A percentile compares a stretch with the other conserved stretches of the same genome.
Conservation (phyloP, 768 basidiomycete genomes). For the Podaxis sp. region DNA sequence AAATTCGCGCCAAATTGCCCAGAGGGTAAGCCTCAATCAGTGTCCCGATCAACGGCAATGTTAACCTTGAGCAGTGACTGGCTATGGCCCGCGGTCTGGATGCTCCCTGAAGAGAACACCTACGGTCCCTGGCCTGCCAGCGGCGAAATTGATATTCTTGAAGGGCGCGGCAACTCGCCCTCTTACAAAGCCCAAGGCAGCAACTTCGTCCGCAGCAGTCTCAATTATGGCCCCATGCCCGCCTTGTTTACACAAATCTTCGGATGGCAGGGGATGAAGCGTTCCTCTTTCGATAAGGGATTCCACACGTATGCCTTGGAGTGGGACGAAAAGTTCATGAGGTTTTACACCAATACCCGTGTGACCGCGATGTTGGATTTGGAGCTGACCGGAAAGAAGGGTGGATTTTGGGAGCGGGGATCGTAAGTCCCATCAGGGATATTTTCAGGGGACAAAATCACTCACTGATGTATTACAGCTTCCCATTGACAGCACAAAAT, state of each 20-base stretch:
- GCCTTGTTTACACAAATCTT: constrained; percentile 49
- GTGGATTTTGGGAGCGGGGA: constrained; percentile 64
- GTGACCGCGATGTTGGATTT: constrained; percentile 64
- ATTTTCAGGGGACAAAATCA: background rate
- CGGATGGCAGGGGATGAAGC: constrained; percentile 62
- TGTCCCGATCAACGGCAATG: constrained; percentile 19
- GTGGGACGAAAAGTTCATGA: constrained; percentile 72
- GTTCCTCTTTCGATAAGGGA: constrained; percentile 31
- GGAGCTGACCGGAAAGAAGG: constrained; percentile 34
- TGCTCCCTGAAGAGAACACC: constrained; percentile 62
- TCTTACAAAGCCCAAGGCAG: constrained; percentile 55
- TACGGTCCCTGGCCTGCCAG: constrained; percentile 67
- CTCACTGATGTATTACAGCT: constrained; percentile 34
- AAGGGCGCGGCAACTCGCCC: constrained; percentile 59
- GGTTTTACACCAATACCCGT: constrained; percentile 75
- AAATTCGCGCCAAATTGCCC: constrained; percentile 63
- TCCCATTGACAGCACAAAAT: constrained; percentile 62
- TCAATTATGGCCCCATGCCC: constrained; percentile 68
- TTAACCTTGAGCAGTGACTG: constrained; percentile 41
- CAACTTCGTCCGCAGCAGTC: constrained; percentile 56
- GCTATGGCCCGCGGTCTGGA: constrained; percentile 79
- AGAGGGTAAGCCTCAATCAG: constrained; percentile 39
- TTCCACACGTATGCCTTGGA: constrained; percentile 81
- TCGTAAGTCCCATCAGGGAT: constrained; percentile 20
- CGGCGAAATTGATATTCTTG: constrained; percentile 59